Evolutionary conservation across 2,329 filamentous ascomycete species (phyloP).

Genomic region (Neofusicoccum umdonicola): DNA sequence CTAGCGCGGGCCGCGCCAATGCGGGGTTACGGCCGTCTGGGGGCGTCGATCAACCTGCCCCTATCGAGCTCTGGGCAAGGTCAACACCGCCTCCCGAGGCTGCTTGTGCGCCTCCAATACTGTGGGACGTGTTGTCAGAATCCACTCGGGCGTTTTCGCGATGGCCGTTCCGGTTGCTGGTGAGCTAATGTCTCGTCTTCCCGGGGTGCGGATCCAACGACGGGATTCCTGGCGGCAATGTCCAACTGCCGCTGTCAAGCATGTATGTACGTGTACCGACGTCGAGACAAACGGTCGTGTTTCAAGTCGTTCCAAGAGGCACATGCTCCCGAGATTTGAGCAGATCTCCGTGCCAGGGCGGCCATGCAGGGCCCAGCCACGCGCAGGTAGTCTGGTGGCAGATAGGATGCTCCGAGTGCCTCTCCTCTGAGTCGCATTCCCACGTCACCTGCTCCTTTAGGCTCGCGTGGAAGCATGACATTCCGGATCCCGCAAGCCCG

Average conservation of each 20-base stretch:
- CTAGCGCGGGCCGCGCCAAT: background rate
- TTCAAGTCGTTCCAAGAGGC: background rate
- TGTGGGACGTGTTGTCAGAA: background rate
- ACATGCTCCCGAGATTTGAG: background rate
- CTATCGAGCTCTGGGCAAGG: background rate
- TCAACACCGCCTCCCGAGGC: background rate
- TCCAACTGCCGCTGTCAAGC: background rate
- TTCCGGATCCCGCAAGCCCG: background rate
- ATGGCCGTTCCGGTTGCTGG: background rate
- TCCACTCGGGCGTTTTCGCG: background rate
- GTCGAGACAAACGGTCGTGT: background rate
- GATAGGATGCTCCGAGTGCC: no score
- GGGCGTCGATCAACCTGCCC: slow-evolving; percentile 10
- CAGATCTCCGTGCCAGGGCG: background rate
- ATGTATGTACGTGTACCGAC: background rate
- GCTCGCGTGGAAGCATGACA: background rate
- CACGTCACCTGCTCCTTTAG: background rate
- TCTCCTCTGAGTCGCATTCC: background rate
- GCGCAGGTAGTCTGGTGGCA: no score
- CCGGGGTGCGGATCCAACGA: background rate
- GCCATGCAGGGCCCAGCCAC: no score
- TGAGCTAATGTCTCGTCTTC: background rate
- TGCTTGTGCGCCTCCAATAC: background rate
- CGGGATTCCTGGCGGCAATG: background rate
- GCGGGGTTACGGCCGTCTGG: background rate